Conservation (phyloP, 2,329 filamentous ascomycete species). For the Nemania serpens region DNA sequence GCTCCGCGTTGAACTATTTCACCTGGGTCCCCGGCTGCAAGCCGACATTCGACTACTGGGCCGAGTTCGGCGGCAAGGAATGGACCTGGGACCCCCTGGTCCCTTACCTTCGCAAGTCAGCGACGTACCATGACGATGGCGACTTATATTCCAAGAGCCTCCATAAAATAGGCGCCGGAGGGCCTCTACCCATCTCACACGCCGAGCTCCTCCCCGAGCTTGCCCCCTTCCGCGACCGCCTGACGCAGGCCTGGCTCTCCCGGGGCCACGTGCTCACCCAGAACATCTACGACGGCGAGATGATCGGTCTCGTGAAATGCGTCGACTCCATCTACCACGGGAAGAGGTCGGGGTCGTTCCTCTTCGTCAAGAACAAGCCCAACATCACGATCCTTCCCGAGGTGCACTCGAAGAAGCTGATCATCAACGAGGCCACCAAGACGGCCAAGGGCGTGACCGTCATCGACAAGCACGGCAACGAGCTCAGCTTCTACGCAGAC, state of each 20-base stretch:
- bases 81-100: conserved; percentile 58
- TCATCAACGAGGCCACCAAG: conserved; percentile 52
- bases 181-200: conserved; percentile 59
- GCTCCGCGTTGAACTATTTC: conserved; percentile 64
- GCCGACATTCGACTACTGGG: conserved; percentile 68
- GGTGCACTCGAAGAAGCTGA: conserved; percentile 56
- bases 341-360: conserved; percentile 55
- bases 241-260: conserved; percentile 57
- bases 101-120: conserved; percentile 39
- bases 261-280: conserved; percentile 56
- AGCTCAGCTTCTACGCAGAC: conserved; percentile 52
- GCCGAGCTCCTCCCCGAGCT: conserved; percentile 58
- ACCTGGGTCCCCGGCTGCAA: conserved; percentile 65
- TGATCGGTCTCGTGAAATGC: conserved; percentile 58
- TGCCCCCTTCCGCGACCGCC: conserved; percentile 53
- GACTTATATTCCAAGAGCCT: conserved; percentile 51
- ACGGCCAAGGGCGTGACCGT: conserved; percentile 52
- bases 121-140: conserved; percentile 61
- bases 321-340: conserved; percentile 63
- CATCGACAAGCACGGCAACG: conserved; percentile 46
- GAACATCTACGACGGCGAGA: conserved; percentile 60
- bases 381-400: conserved; percentile 58
- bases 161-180: conserved; percentile 55
- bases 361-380: conserved; percentile 51
- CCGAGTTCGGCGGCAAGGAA: conserved; percentile 72